Evolutionary conservation across 768 basidiomycete species (phyloP).

Genomic region (Mycena filopes): DNA sequence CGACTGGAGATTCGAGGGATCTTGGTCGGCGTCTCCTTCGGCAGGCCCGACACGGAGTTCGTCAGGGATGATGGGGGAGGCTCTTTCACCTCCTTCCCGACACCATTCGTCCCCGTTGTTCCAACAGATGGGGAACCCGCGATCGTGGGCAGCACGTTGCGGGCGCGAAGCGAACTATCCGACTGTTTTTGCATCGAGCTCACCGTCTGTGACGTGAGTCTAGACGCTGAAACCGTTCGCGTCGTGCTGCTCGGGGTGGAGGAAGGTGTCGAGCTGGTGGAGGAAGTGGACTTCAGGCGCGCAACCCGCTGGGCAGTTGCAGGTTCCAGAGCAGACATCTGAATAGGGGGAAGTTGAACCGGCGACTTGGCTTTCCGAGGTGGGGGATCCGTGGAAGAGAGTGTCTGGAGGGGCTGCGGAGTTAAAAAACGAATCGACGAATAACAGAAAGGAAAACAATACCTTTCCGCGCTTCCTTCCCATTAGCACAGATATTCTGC

Average conservation of each 20-base stretch:
- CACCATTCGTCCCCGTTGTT: slow-evolving; percentile 59
- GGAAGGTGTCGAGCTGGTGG: slow-evolving; percentile 56
- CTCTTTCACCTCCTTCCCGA: slow-evolving; percentile 66
- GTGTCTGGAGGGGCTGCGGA: slow-evolving; percentile 62
- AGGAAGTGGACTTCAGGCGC: slow-evolving; percentile 71
- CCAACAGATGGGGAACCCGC: slow-evolving; percentile 94
- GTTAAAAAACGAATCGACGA: slow-evolving; percentile 21
- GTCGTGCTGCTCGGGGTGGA: slow-evolving; percentile 48
- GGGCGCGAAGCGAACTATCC: slow-evolving; percentile 80
- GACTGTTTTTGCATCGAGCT: slow-evolving; percentile 91
- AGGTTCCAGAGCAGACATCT: slow-evolving; percentile 85
- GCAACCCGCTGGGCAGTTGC: slow-evolving; percentile 88
- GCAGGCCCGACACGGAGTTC: slow-evolving; percentile 61
- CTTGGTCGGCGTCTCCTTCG: slow-evolving; percentile 92
- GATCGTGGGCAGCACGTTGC: slow-evolving; percentile 87
- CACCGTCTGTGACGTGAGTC: slow-evolving; percentile 82
- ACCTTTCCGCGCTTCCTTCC: slow-evolving; percentile 94
- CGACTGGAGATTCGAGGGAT: slow-evolving; percentile 93
- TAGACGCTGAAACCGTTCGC: slow-evolving; percentile 64
- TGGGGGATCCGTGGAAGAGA: slow-evolving; percentile 80
- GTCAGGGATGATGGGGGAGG: slow-evolving; percentile 62
- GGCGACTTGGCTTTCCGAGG: slow-evolving; percentile 73
- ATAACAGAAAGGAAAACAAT: slow-evolving; percentile 34
- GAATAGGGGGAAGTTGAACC: slow-evolving; percentile 87
- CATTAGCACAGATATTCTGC: slow-evolving; percentile 88